Percentiles rank a stretch among this genome's conserved stretches.
These are phyloP conservation scores for Papiliotrema flavescens DNA, from an alignment of 1,284 basidiomycete genomes.

Conservation along the genomic window DNA sequence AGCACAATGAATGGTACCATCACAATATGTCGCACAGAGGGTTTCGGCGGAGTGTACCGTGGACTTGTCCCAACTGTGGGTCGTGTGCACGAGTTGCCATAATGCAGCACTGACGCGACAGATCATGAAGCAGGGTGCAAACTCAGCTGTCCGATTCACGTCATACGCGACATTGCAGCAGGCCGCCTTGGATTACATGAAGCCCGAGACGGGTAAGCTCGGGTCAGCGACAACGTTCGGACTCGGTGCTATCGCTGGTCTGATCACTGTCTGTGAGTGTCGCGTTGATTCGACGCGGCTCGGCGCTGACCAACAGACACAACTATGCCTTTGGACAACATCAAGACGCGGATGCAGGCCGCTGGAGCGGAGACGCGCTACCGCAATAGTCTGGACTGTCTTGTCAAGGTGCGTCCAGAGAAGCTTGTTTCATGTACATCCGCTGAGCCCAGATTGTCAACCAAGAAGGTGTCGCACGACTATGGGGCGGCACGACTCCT, in stretches of 20 bases:
- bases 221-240: conserved; percentile 80
- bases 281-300: not conserved
- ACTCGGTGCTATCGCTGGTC: conserved; percentile 81
- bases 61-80: conserved; percentile 83
- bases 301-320: conserved; percentile 17
- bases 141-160: conserved; percentile 86
- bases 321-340: conserved; percentile 83
- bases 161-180: conserved; percentile 82
- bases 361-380: conserved; percentile 74
- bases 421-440: not conserved
- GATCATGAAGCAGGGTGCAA: conserved; percentile 93
- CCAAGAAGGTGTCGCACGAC: conserved; percentile 63
- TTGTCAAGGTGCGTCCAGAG: conserved; percentile 53
- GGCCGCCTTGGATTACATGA: conserved; percentile 70
- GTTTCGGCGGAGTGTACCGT: conserved; percentile 69
- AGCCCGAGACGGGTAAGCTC: conserved; percentile 65
- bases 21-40: conserved; percentile 75
- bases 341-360: conserved; percentile 94
- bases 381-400: conserved; percentile 81
- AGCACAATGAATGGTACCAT: conserved; percentile 81
- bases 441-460: conserved; percentile 72
- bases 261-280: conserved; percentile 81
- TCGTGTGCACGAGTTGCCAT: no score
- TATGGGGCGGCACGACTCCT: conserved; percentile 23
- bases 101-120: conserved; percentile 43